A percentile compares a stretch with the other conserved stretches of the same genome.
These are phyloP conservation scores for Peronosclerospora sorghi DNA, from an alignment of 352 stramenopile genomes.

Conservation along the genomic window DNA sequence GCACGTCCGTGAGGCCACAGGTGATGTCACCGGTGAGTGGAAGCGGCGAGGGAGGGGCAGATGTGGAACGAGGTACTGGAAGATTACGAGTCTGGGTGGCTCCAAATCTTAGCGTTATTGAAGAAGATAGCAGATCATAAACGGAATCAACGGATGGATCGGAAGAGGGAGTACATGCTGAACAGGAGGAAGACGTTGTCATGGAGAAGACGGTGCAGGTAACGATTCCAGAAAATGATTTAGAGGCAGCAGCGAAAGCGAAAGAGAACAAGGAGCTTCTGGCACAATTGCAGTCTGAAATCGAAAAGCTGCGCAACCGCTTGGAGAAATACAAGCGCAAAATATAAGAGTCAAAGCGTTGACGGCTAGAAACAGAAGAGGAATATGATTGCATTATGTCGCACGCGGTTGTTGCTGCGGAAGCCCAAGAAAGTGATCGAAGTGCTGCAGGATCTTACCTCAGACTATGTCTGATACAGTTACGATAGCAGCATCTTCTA, in stretches of 20 bases:
- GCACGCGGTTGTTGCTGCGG: slow-evolving; percentile 17
- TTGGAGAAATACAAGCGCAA: slow-evolving; percentile 73
- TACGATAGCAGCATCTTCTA: slow-evolving; percentile 3
- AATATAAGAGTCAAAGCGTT: slow-evolving; percentile 38
- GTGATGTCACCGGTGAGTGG: slow-evolving; percentile 39
- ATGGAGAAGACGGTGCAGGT: slow-evolving; percentile 16
- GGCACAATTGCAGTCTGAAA: slow-evolving; percentile 52
- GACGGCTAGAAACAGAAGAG: slow-evolving; percentile 39
- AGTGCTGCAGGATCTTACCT: not conserved
- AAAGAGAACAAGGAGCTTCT: slow-evolving; percentile 33
- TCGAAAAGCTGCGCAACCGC: slow-evolving; percentile 57
- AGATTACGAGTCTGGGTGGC: slow-evolving; percentile 33
- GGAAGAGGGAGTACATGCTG: slow-evolving; percentile 37
- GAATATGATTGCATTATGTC: slow-evolving; percentile 30
- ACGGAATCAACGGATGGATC: slow-evolving; percentile 43
- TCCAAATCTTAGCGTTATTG: slow-evolving; percentile 52
- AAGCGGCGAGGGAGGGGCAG: slow-evolving; percentile 12
- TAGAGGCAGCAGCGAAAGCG: slow-evolving; percentile 10
- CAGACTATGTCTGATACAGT: slow-evolving; percentile 9
- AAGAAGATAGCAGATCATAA: slow-evolving; percentile 51
- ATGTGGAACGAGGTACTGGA: slow-evolving; percentile 22
- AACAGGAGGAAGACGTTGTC: slow-evolving; percentile 24
- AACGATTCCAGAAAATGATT: slow-evolving; percentile 16
- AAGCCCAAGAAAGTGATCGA: slow-evolving; percentile 5
- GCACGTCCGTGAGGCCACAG: slow-evolving; percentile 47